Percentiles rank a stretch among this genome's conserved stretches.
These are phyloP conservation scores for Lagenidium giganteum DNA, from an alignment of 352 stramenopile species.

Conservation along the genomic window DNA sequence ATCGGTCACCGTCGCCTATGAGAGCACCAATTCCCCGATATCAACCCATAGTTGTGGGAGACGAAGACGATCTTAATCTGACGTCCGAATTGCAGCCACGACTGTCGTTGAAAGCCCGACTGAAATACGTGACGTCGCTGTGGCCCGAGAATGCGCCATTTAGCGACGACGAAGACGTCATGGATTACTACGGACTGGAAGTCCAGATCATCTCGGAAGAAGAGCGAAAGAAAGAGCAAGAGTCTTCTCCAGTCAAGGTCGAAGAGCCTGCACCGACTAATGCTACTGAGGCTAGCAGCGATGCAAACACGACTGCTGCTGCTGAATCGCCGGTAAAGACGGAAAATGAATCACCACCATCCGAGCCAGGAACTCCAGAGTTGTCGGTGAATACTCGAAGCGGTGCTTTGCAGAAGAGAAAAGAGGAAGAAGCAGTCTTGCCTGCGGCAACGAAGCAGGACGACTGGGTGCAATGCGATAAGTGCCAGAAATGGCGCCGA, in stretches of 20 bases:
- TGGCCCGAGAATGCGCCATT: slow-evolving; percentile 61
- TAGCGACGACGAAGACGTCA: slow-evolving; percentile 63
- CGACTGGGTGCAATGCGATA: slow-evolving; percentile 85
- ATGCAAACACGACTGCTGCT: neutral
- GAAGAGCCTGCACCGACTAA: neutral
- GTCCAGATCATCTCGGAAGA: slow-evolving; percentile 70
- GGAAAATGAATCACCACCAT: slow-evolving; percentile 9
- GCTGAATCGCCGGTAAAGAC: slow-evolving; percentile 8
- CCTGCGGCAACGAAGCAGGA: slow-evolving; percentile 70
- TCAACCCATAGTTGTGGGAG: slow-evolving; percentile 30
- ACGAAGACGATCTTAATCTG: slow-evolving; percentile 32
- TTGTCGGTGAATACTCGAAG: slow-evolving; percentile 54
- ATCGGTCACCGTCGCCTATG: neutral
- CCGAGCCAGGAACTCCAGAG: slow-evolving; percentile 8
- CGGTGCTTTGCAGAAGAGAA: slow-evolving; percentile 37
- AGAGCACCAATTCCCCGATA: slow-evolving; percentile 45
- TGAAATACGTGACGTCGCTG: slow-evolving; percentile 63
- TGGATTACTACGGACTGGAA: slow-evolving; percentile 75
- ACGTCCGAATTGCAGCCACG: slow-evolving; percentile 31
- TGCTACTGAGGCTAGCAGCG: neutral
- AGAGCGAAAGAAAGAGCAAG: slow-evolving; percentile 35
- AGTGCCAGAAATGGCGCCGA: slow-evolving; percentile 80
- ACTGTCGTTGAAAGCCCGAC: slow-evolving; percentile 49
- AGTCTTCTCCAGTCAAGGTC: slow-evolving; percentile 6
- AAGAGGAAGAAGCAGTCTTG: slow-evolving; percentile 35